Base-by-base conservation (phyloP, 495 filamentous ascomycete genomes). In the Podospora sp. region DNA sequence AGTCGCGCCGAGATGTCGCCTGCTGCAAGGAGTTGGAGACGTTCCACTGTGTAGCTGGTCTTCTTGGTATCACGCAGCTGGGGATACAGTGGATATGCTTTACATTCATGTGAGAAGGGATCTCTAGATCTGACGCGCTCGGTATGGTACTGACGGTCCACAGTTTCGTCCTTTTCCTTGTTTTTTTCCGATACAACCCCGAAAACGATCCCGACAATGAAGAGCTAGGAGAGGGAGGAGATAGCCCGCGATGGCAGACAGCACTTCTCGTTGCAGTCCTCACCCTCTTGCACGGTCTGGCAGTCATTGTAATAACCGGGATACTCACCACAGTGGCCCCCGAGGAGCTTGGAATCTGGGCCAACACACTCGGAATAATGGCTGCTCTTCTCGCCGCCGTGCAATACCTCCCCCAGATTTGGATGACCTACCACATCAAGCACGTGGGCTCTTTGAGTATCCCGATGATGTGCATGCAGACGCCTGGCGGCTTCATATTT, bases 391-490 rank as follows among this genome's bases (percentile, higher is more conserved):
- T 98, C 22, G 90, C 96, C 0, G 88, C 85, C 0, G 85, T 97
- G 22, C 95, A 99, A 76, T 99, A 97, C 79, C 81, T 98, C 21
- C 95, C 95, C 1, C 95, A 99, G 80, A 93, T 99, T 71, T 94
- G 86, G 75, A 97, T 90, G 29, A 99, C 95, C 1, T 94, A 92
- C 79, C 84, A 81, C 40, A 81, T 97, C 59, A 90, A 92, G 73
- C 88, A 91, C 68, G 90, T 96, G 1, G 92, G 92, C 40, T 96
- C 92, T 73, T 77, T 99, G 65, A 96, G 92, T 73, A 94, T 99
- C 65, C 91, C 93, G 1, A 98, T 97, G 92, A 99, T 99, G 95
- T 90, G 90, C 75, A 97, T 98, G 52, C 95, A 99, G 77, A 97
- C 94, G 0, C 95, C 95, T 0, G 95, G 95, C 7, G 90, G 90